Conservation (phyloP, 192 early-diverging fungal species). For the Funneliformis mosseae region DNA sequence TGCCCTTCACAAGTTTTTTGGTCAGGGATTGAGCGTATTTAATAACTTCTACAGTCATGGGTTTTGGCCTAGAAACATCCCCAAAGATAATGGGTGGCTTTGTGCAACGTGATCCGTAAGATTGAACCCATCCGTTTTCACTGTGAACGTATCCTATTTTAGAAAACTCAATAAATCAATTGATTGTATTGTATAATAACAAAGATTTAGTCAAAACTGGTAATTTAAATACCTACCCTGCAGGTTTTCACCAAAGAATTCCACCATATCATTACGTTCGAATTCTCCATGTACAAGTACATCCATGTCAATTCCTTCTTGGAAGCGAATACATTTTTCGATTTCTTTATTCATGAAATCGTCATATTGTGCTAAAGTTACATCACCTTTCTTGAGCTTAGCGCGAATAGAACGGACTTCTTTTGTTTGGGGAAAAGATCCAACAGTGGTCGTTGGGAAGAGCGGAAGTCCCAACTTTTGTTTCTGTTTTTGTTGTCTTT, state of each 20-base stretch:
- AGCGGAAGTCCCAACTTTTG: slow-evolving; percentile 78
- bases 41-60: slow-evolving; percentile 91
- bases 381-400: slow-evolving; percentile 84
- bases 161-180: neutral
- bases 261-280: slow-evolving; percentile 95
- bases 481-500: slow-evolving; percentile 75
- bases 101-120: slow-evolving; percentile 95
- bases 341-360: slow-evolving; percentile 87
- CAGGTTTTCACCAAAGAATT: slow-evolving; percentile 96
- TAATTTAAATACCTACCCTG: slow-evolving; percentile 66
- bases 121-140: slow-evolving; percentile 96
- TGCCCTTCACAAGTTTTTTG: slow-evolving; percentile 94
- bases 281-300: slow-evolving; percentile 98
- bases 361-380: slow-evolving; percentile 70
- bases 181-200: neutral
- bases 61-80: slow-evolving; percentile 85
- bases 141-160: slow-evolving; percentile 76
- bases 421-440: slow-evolving; percentile 98
- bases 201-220: neutral
- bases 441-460: slow-evolving; percentile 97
- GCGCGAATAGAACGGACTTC: slow-evolving; percentile 92
- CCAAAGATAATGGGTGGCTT: slow-evolving; percentile 98
- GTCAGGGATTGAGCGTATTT: slow-evolving; percentile 89
- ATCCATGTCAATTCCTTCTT: slow-evolving; percentile 89
- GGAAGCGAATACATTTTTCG: slow-evolving; percentile 79